Evolutionary conservation across 78 protist species (phyloP).

Genomic region (Dictyostelium purpureum): DNA sequence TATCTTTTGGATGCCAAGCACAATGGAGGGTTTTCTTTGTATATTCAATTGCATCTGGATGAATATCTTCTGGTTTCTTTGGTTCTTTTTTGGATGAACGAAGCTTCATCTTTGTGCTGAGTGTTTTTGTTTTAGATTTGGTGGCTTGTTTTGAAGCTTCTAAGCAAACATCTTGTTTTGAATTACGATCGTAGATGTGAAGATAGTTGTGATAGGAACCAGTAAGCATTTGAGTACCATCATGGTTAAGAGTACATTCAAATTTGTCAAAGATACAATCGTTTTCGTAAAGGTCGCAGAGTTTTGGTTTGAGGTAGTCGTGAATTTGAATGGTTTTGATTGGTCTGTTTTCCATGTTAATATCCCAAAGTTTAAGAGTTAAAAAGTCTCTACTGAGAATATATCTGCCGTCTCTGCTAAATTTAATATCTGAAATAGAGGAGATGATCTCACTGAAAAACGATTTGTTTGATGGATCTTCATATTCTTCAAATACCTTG

Average conservation of each 20-base stretch:
- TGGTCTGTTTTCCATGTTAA: slow-evolving; percentile 76
- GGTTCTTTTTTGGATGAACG: slow-evolving; percentile 74
- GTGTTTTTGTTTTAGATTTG: slow-evolving; percentile 65
- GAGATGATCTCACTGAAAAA: slow-evolving; percentile 95
- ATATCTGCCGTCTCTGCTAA: slow-evolving; percentile 91
- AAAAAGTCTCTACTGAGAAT: slow-evolving; percentile 96
- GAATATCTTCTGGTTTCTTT: slow-evolving; percentile 65
- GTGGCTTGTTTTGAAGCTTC: slow-evolving; percentile 78
- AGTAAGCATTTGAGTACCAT: slow-evolving; percentile 88
- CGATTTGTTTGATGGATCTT: slow-evolving; percentile 65
- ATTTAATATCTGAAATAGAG: slow-evolving; percentile 93
- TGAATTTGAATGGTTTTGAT: slow-evolving; percentile 85
- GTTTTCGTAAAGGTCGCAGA: slow-evolving; percentile 96
- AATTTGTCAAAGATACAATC: slow-evolving; percentile 97
- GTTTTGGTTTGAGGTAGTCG: slow-evolving; percentile 90
- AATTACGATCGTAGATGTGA: slow-evolving; percentile 90
- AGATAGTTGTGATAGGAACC: slow-evolving; percentile 95
- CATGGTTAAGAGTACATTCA: slow-evolving; percentile 88
- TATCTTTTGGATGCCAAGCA: slow-evolving; percentile 82
- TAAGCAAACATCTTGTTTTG: slow-evolving; percentile 64
- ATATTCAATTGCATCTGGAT: slow-evolving; percentile 73
- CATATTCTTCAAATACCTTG: slow-evolving; percentile 74
- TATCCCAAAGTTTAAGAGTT: slow-evolving; percentile 88
- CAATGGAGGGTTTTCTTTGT: slow-evolving; percentile 74
- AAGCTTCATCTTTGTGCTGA: slow-evolving; percentile 67